These are phyloP conservation scores for Euphorbia tirucalli DNA, from an alignment of 345 rosid genomes.

Conservation along the genomic window DNA sequence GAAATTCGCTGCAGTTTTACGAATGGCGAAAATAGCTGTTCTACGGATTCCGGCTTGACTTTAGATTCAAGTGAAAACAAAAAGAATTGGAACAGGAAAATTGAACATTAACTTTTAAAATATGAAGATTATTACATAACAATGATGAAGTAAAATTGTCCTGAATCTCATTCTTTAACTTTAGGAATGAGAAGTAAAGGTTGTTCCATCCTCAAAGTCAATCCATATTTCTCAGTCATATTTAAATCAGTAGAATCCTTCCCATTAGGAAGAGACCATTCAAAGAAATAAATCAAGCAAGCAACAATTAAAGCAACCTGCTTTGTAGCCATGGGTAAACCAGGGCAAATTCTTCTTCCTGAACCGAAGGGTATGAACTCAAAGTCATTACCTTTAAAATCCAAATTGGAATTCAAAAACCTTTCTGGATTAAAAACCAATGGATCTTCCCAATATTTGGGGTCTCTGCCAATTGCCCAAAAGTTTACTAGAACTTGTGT, in stretches of 20 bases:
- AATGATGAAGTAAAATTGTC: neutral
- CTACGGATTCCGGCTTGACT: too few species aligned
- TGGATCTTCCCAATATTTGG: slow-evolving; percentile 23
- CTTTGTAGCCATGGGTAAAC: slow-evolving; percentile 26
- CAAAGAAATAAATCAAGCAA: slow-evolving; percentile 22
- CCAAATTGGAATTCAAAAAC: slow-evolving; percentile 9
- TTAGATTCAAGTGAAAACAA: too few species aligned
- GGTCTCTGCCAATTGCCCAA: slow-evolving; percentile 33
- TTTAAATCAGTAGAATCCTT: slow-evolving; percentile 9
- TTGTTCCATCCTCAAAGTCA: slow-evolving; percentile 17
- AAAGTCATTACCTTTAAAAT: slow-evolving; percentile 23
- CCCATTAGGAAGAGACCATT: slow-evolving; percentile 25
- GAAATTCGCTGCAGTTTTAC: too few species aligned
- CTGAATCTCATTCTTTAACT: neutral
- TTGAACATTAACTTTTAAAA: neutral
- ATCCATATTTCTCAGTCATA: slow-evolving; percentile 20
- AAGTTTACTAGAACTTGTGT: slow-evolving; percentile 21
- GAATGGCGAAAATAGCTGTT: neutral
- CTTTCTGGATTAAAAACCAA: slow-evolving; percentile 20
- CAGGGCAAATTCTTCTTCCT: slow-evolving; percentile 34
- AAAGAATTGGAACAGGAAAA: neutral
- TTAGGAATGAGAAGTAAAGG: slow-evolving; percentile 25
- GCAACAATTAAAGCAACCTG: slow-evolving; percentile 24
- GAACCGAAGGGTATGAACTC: slow-evolving; percentile 35
- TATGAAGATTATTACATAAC: slow-evolving; percentile 1